Evolutionary conservation across 208 protist genomes (phyloP), one percentile per base, ranked within the genome.

Genomic region (Balamuthia mandrillaris): DNA sequence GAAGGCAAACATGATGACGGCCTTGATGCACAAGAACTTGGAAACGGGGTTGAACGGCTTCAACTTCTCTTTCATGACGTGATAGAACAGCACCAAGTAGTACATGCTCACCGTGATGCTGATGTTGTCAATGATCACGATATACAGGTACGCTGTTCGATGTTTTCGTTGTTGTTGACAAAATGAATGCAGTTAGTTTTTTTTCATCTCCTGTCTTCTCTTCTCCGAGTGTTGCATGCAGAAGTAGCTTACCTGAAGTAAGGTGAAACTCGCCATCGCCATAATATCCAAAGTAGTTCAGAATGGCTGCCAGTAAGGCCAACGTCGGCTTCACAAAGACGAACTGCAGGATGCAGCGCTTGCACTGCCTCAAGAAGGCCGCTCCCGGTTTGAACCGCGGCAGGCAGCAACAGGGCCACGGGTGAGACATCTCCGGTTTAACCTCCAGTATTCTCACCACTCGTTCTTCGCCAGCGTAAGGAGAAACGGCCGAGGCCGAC

Each of bases 11-110:
- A 97, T 96, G 63, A 97, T 95, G 78, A 97, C 94, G 0, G 91
- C 74, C 89, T 97, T 97, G 54, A 97, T 90, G 88, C 95, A 96
- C 21, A 96, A 81, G 77, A 97, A 97, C 89, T 97, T 97, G 78
- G 95, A 82, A 35, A 97, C 86, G 3, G 95, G 93, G 78, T 96
- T 95, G 56, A 94, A 93, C 42, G 93, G 94, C 85, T 96, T 93
- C 88, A 97, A 94, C 61, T 96, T 92, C 47, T 96, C 91, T 65
- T 96, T 93, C 29, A 95, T 88, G 12, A 94, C 95, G n/a, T 86
- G 86, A 87, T 97, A 97, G 84, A 97, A 97, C 87, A 97, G 95
- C 31, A 97, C 81, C 86, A 97, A 74, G 6, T 94, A 94, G 41
- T 92, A 95, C 74, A 97, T 96, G 29, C 94, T 94, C n/a, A 95